Conservation (phyloP, 2,329 filamentous ascomycete genomes). For the Neonectria punicea region DNA sequence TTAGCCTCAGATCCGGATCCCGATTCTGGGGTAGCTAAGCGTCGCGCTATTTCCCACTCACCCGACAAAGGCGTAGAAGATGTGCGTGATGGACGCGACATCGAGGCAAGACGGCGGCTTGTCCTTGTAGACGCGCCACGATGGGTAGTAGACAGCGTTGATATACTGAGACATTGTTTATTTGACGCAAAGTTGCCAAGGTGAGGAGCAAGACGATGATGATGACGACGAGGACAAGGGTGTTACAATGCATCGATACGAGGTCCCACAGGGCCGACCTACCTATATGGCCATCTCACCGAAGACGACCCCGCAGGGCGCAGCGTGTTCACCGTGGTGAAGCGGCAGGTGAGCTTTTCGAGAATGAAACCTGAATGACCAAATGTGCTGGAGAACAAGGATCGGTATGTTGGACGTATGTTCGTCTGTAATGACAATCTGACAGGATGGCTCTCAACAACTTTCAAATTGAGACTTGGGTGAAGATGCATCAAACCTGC, state of each 20-base stretch:
- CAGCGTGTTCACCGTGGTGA: slow-evolving; percentile 17
- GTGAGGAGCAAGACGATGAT: background rate
- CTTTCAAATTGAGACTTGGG: too few relatives aligned
- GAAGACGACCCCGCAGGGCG: slow-evolving; percentile 17
- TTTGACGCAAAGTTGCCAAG: background rate
- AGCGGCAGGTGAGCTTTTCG: background rate
- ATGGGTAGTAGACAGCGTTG: slow-evolving; percentile 70
- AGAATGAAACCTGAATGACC: background rate
- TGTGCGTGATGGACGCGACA: slow-evolving; percentile 67
- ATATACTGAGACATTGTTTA: slow-evolving; percentile 36
- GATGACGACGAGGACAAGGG: slow-evolving; percentile 2
- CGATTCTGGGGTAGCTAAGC: background rate
- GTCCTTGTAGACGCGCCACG: slow-evolving; percentile 70
- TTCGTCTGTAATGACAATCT: too few relatives aligned
- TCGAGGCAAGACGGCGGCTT: slow-evolving; percentile 69
- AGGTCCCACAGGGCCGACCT: slow-evolving; percentile 8
- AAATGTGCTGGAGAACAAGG: background rate
- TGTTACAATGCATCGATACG: slow-evolving; percentile 16
- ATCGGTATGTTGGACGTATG: too few relatives aligned
- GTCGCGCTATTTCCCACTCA: slow-evolving; percentile 27
- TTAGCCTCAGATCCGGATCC: slow-evolving; percentile 21
- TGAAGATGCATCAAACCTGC: too few relatives aligned
- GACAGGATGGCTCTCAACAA: too few relatives aligned
- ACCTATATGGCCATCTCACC: slow-evolving; percentile 12
- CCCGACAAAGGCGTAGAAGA: slow-evolving; percentile 73